Base-by-base conservation (phyloP, 2,329 filamentous ascomycete genomes). In the Penicillium oxalicum region DNA sequence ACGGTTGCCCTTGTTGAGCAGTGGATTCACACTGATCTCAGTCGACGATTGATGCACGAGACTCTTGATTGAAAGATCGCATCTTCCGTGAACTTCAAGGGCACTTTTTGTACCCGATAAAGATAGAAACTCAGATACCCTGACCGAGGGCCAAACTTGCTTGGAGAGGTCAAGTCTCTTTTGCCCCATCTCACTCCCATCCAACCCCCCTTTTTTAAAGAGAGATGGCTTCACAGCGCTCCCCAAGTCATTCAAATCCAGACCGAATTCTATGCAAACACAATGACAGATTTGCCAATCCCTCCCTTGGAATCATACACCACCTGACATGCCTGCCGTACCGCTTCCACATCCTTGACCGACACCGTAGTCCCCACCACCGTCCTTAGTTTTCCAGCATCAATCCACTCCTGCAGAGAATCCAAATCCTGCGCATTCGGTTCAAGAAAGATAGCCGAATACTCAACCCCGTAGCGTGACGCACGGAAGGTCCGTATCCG, bases 1-100 rank as follows among this genome's bases (percentile, higher is more conserved):
- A 83, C 88, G 2, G 83, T 81, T 3, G 76, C 76, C 28, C 73
- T 81, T 50, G 80, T 93, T 49, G 76, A 83, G 54, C 73, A 74
- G 13, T 93, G 88, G 88, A 79, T 89, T 24, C 53, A 59, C 43
- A 43, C 43, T 37, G 57, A 59, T 47, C 40, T 60, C 4, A 60
- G 36, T 40, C 40, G 47, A 39, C 46, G 55, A 26, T 33, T 52
- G 8, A 36, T 56, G 6, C 48, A 54, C 24, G 55, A 59, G 28
- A 33, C n/a, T n/a, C 48, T 59, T 36, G 49, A 57, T 40, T 57
- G 38, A 35, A 36, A 5, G 29, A 38, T 9, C 36, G 9, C 18
- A 18, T 18, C 18, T 18, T 18, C 18, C 18, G 18, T 18, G 18
- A 18, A 18, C 18, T 18, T 18, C 18, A 18, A 18, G 18, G 18